Conservation (phyloP, 2,329 filamentous ascomycete species). For the Byssochlamys sp. region DNA sequence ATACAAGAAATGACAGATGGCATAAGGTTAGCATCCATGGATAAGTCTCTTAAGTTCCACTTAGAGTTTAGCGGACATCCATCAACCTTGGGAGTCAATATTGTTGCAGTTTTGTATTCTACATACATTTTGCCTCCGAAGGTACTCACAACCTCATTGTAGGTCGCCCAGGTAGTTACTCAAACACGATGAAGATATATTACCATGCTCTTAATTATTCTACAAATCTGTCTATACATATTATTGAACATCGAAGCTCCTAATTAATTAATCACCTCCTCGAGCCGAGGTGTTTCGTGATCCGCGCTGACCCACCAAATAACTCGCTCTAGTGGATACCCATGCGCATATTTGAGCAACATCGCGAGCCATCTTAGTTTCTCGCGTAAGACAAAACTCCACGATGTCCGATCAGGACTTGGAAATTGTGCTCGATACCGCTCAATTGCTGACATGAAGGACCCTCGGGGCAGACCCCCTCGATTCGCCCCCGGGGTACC, state of each 20-base stretch:
- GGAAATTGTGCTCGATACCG: slow-evolving; percentile 15
- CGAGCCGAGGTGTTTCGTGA: background rate
- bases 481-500: background rate
- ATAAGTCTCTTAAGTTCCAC: no score
- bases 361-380: slow-evolving; percentile 7
- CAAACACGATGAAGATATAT: background rate
- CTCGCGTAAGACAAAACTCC: background rate
- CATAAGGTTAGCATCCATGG: no score
- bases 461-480: background rate
- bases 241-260: no score
- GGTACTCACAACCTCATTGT: background rate
- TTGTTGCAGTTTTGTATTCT: no score
- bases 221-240: no score
- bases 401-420: background rate
- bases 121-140: background rate
- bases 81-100: background rate
- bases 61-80: background rate
- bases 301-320: background rate
- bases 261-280: no score
- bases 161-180: background rate
- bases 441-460: slow-evolving; percentile 7
- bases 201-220: background rate
- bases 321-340: background rate
- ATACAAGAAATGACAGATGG: no score
- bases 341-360: slow-evolving; percentile 17